Evolutionary conservation across 352 stramenopile species (phyloP).

Genomic region (Nothophytophthora sp.): DNA sequence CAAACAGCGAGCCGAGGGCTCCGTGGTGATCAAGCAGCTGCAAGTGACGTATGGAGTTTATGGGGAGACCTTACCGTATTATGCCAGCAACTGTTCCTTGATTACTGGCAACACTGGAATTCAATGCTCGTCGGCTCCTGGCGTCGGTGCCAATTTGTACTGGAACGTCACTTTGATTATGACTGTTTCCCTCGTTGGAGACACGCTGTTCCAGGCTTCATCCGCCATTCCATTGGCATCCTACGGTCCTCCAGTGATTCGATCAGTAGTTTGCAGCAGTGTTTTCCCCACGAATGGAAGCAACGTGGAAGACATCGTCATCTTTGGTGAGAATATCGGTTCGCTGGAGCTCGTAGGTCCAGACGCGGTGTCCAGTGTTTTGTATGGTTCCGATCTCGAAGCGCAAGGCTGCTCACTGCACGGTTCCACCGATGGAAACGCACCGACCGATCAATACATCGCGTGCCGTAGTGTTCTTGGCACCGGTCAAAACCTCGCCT

Average conservation of each 20-base stretch:
- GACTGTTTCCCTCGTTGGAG: conserved; percentile 29
- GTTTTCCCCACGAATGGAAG: conserved; percentile 46
- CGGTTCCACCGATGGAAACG: background rate
- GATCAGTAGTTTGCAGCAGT: conserved; percentile 24
- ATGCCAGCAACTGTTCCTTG: conserved; percentile 40
- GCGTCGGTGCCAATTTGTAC: conserved; percentile 43
- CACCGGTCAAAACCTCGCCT: conserved; percentile 34
- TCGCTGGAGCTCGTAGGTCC: conserved; percentile 5
- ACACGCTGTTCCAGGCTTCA: conserved; percentile 42
- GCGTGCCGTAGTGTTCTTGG: conserved; percentile 38
- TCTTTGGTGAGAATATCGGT: conserved; percentile 52
- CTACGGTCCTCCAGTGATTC: conserved; percentile 33
- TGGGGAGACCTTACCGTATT: conserved; percentile 30
- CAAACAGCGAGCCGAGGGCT: conserved; percentile 39
- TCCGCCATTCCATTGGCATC: conserved; percentile 37
- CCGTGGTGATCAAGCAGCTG: conserved; percentile 38
- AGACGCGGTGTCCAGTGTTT: conserved; percentile 18
- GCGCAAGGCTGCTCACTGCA: conserved; percentile 29
- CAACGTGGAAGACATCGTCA: conserved; percentile 25
- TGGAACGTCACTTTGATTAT: conserved; percentile 56
- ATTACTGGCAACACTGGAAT: conserved; percentile 48
- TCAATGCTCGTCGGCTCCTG: conserved; percentile 39
- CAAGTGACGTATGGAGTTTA: conserved; percentile 47
- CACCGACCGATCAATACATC: conserved; percentile 26
- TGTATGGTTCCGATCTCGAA: conserved; percentile 40